Base-by-base conservation (phyloP, 495 filamentous ascomycete species). In the Hyaloscypha bicolor region DNA sequence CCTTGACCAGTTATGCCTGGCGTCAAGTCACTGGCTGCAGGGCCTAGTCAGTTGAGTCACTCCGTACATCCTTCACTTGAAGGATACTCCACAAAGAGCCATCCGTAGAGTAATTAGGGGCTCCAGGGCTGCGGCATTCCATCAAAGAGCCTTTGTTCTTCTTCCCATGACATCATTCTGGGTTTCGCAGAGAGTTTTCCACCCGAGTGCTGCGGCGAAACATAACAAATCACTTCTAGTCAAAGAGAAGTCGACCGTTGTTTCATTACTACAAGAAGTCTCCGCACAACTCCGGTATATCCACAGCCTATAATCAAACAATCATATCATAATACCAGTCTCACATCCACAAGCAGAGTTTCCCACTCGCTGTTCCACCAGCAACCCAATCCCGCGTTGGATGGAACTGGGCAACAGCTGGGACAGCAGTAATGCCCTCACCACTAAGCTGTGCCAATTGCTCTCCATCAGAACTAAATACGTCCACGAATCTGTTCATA, bases 401-500 rank as follows among this genome's bases (percentile, higher is more conserved):
- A 74, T 99, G 95, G 68, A 97, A 96, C 59, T 91, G 88, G 3
- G 93, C 91, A 3, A 96, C 95, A 1, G 96, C 92, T 22, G 95
- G 95, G 9, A 99, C 96, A 25, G 95, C 94, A 14, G 91, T 96
- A 67, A 98, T 96, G 3, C 91, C 91, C 4, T 94, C 90, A 6
- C 93, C 91, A 3, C 88, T 91, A 8, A 99, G 81, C 79, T 98
- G 94, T 4, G 92, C 96, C 39, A 99, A 81, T 76, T 97, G 94
- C 73, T 95, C 88, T 2, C 95, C 95, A 37, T 86, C 81, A 11
- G 83, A 79, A 14, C 88, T 89, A 76, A 90, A 98, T 8, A 99
- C 85, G 75, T 99, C 95, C 3, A 98, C 91, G 69, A 97, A 97
- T 22, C 95, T 88, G 75, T 97, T 97, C 95, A 98, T 98, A 74